These are phyloP conservation scores for Chlorella sp. DNA, from an alignment of 139 green algal genomes.

Conservation along the genomic window DNA sequence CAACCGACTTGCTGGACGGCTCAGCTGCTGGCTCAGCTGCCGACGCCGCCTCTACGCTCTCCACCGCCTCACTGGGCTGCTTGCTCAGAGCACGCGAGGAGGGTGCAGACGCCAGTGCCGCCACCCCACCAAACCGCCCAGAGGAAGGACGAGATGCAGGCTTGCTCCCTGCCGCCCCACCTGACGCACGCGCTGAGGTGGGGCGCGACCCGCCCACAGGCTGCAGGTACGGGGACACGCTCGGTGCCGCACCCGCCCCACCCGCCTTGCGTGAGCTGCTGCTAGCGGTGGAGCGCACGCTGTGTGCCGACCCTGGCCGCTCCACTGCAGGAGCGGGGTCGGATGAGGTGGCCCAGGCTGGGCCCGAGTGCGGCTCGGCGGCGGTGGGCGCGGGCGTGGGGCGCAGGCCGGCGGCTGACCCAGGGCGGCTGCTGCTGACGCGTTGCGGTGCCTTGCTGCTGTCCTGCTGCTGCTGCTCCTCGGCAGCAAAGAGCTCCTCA, in stretches of 20 bases:
- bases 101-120: not conserved
- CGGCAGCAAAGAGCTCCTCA: not conserved
- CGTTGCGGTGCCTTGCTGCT: not conserved
- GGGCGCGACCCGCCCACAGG: constrained; percentile 1
- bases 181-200: not conserved
- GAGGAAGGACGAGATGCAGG: not conserved
- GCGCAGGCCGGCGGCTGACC: not conserved
- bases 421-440: not conserved
- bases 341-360: not conserved
- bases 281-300: not conserved
- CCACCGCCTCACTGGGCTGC: too few relatives aligned
- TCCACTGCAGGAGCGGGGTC: not conserved
- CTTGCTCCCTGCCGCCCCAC: too few relatives aligned
- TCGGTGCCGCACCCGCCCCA: not conserved
- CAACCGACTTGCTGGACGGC: not conserved
- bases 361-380: not conserved
- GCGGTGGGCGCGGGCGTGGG: not conserved
- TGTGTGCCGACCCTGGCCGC: not conserved
- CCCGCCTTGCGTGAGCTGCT: not conserved
- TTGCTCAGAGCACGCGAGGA: too few relatives aligned
- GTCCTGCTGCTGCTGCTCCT: not conserved
- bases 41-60: not conserved
- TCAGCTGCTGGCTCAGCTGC: not conserved
- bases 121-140: not conserved
- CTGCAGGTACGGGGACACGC: constrained; percentile 9